Percentiles rank a stretch among this genome's conserved stretches.
Conservation (phyloP, 495 filamentous ascomycete genomes). For the Talaromyces ruber region DNA sequence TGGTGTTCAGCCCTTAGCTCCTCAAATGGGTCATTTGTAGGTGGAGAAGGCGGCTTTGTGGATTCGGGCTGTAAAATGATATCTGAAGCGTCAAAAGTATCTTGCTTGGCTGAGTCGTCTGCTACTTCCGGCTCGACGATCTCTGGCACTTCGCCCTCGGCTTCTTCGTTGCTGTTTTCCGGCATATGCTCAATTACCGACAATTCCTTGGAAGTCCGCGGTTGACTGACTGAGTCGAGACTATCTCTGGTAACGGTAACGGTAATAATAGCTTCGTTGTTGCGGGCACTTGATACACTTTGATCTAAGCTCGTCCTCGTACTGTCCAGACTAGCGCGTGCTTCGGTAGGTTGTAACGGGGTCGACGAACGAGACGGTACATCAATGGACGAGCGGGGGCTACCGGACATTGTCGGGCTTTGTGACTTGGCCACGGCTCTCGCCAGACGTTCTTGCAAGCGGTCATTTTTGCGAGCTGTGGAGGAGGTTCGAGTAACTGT, state of each 20-base stretch:
- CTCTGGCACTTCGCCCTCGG: background rate
- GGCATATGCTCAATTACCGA: slow-evolving; percentile 8
- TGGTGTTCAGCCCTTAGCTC: slow-evolving; percentile 50
- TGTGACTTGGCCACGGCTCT: slow-evolving; percentile 48
- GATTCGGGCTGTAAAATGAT: background rate
- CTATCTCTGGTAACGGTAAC: slow-evolving; percentile 16
- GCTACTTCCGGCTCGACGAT: background rate
- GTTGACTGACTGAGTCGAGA: slow-evolving; percentile 23
- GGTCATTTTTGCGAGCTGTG: slow-evolving; percentile 53
- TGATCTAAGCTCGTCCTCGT: slow-evolving; percentile 12
- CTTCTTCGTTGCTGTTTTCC: background rate
- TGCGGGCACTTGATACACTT: slow-evolving; percentile 6
- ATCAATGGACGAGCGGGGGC: slow-evolving; percentile 25
- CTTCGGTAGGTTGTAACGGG: slow-evolving; percentile 25
- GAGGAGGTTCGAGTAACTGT: slow-evolving; percentile 46
- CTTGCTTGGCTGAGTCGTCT: background rate
- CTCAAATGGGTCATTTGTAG: slow-evolving; percentile 19
- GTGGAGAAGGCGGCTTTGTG: background rate
- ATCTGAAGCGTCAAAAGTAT: slow-evolving; percentile 7
- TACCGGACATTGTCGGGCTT: slow-evolving; percentile 15
- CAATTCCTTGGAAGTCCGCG: slow-evolving; percentile 24
- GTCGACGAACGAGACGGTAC: slow-evolving; percentile 25
- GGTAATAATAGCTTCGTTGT: slow-evolving; percentile 8
- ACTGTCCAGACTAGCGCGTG: slow-evolving; percentile 31
- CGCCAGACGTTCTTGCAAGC: slow-evolving; percentile 80